phyloP scores from a whole-genome alignment of 2,329 filamentous ascomycete species.

The Pseudogymnoascus sp. region DNA sequence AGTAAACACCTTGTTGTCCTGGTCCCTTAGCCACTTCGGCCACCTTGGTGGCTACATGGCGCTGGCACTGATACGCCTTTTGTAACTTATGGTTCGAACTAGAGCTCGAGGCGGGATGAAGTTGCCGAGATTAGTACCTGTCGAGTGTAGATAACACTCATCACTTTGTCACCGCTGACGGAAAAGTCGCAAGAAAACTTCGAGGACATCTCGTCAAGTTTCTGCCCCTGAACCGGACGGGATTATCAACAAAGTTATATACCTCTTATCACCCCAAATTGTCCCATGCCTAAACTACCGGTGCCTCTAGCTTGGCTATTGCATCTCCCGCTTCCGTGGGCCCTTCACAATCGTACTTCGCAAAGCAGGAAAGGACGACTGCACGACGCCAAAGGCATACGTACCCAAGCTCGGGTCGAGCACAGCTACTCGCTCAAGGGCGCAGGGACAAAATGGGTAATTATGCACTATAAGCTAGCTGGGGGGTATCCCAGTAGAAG shows the following conservation, averaged over 20 bases:
- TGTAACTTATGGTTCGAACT: neutral
- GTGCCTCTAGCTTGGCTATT: constrained; percentile 9
- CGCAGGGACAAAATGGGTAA: neutral
- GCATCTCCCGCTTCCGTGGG: neutral
- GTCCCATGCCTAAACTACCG: constrained; percentile 10
- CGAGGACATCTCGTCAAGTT: neutral
- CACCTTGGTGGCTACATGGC: neutral
- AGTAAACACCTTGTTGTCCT: neutral
- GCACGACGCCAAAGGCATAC: neutral
- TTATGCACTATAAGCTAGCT: neutral
- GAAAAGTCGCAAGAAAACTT: neutral
- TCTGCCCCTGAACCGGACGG: constrained; percentile 14
- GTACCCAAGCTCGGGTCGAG: neutral
- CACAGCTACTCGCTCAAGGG: neutral
- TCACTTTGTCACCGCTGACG: neutral
- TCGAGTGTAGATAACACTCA: neutral
- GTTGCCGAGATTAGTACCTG: neutral
- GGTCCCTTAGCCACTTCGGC: neutral
- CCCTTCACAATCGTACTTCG: neutral
- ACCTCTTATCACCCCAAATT: constrained; percentile 9
- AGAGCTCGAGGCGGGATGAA: neutral
- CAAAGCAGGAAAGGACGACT: neutral
- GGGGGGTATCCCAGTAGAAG: neutral
- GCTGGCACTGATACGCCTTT: neutral
- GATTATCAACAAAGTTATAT: constrained; percentile 15